Conservation (phyloP, 2,329 filamentous ascomycete species). For the Sphaerulina musiva region DNA sequence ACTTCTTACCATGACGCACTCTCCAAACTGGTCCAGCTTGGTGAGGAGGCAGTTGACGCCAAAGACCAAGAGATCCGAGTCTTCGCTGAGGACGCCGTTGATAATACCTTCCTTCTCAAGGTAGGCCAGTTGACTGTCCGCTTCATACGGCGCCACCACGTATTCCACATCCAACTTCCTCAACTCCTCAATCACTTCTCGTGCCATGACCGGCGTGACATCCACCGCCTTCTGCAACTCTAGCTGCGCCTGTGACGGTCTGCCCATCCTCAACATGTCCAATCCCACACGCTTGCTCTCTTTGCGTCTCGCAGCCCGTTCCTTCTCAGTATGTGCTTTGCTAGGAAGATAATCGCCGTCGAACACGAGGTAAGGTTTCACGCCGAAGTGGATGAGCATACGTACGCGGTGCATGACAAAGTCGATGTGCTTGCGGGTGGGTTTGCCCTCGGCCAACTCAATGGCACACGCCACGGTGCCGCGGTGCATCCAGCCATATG, state of each 20-base stretch:
- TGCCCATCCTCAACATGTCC: constrained; percentile 75
- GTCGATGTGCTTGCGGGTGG: constrained; percentile 81
- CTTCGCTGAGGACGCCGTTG: constrained; percentile 84
- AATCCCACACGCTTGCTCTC: constrained; percentile 69
- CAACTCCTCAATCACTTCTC: constrained; percentile 81
- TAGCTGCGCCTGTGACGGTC: constrained; percentile 68
- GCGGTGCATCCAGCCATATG: constrained; percentile 96
- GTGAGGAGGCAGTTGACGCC: constrained; percentile 85
- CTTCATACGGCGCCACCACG: constrained; percentile 93
- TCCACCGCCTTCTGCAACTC: constrained; percentile 95
- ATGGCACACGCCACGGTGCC: constrained; percentile 85
- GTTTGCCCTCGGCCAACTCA: constrained; percentile 81
- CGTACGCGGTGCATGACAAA: constrained; percentile 83
- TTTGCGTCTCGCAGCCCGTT: constrained; percentile 66
- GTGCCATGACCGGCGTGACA: constrained; percentile 92
- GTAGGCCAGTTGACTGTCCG: constrained; percentile 93
- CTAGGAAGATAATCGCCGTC: constrained; percentile 93
- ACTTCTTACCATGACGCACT: constrained; percentile 66
- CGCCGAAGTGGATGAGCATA: constrained; percentile 89
- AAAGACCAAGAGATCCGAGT: constrained; percentile 93
- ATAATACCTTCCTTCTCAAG: constrained; percentile 80
- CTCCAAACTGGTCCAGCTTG: constrained; percentile 88
- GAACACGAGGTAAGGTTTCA: constrained; percentile 92
- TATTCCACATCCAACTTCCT: constrained; percentile 75
- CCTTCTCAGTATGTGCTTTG: constrained; percentile 79